Evolutionary conservation across 2,329 filamentous ascomycete species (phyloP).

Genomic region (Neocucurbitaria cava): DNA sequence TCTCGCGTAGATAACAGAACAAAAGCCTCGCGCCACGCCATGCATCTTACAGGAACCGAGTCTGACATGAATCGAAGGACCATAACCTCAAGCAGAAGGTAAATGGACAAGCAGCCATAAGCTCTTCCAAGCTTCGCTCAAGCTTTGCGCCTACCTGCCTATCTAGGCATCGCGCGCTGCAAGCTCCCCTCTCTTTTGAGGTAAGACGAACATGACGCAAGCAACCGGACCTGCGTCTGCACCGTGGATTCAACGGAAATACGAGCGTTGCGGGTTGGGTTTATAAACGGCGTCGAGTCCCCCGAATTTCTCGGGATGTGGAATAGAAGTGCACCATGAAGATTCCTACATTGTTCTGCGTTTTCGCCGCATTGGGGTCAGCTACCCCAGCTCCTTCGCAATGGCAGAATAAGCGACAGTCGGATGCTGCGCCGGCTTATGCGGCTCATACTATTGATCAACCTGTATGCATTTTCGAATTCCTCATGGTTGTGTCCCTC

Average conservation of each 20-base stretch:
- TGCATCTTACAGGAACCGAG: background rate
- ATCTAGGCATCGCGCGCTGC: conserved; percentile 11
- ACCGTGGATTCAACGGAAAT: background rate
- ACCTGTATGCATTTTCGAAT: conserved; percentile 16
- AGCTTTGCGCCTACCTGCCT: conserved; percentile 24
- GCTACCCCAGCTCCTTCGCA: conserved; percentile 5
- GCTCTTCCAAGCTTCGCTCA: conserved; percentile 21
- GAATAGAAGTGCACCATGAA: conserved; percentile 12
- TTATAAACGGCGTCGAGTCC: conserved; percentile 4
- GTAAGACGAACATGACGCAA: conserved; percentile 13
- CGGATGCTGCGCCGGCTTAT: conserved; percentile 19
- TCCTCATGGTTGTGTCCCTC: background rate
- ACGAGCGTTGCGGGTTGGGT: background rate
- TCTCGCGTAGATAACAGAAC: background rate
- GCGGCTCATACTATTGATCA: conserved; percentile 33
- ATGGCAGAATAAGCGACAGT: conserved; percentile 21
- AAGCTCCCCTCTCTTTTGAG: conserved; percentile 9
- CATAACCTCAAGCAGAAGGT: background rate
- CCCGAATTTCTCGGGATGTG: background rate
- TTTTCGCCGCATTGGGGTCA: conserved; percentile 8
- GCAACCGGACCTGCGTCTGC: conserved; percentile 1
- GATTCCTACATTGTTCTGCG: conserved; percentile 6
- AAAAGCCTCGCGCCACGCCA: background rate
- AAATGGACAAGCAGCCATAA: conserved; percentile 18
- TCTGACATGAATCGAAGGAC: background rate